Evolutionary conservation across 257 asterid species (phyloP).

Genomic region (Fraxinus quadrangulata): DNA sequence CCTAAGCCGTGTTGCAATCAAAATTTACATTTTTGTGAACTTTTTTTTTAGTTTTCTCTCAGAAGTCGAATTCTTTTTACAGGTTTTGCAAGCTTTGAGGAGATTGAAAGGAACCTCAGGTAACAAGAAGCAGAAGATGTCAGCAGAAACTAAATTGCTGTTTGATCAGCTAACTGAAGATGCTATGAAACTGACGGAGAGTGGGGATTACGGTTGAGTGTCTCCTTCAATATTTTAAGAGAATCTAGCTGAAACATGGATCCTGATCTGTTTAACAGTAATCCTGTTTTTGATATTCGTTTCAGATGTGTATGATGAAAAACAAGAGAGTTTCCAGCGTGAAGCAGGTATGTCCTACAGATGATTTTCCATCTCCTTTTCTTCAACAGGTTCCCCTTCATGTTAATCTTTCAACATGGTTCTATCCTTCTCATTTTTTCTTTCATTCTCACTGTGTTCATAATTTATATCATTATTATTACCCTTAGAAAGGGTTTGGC

Average conservation of each 20-base stretch:
- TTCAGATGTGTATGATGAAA: slow-evolving; percentile 88
- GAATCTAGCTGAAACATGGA: slow-evolving; percentile 13
- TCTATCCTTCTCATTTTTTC: slow-evolving; percentile 1
- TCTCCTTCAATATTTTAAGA: slow-evolving; percentile 16
- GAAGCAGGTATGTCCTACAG: slow-evolving; percentile 76
- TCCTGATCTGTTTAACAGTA: slow-evolving; percentile 10
- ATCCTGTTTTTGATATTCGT: slow-evolving; percentile 14
- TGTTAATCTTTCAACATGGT: background rate
- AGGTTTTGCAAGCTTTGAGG: slow-evolving; percentile 91
- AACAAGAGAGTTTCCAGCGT: slow-evolving; percentile 76
- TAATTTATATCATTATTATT: background rate
- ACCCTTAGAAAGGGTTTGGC: no score
- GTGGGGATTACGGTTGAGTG: slow-evolving; percentile 86
- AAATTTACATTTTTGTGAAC: slow-evolving; percentile 4
- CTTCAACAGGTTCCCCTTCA: slow-evolving; percentile 9
- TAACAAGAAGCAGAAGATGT: slow-evolving; percentile 84
- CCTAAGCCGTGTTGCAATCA: slow-evolving; percentile 8
- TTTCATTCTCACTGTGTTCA: slow-evolving; percentile 5
- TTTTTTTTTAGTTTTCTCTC: slow-evolving; percentile 1
- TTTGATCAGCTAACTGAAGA: slow-evolving; percentile 97
- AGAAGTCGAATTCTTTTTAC: slow-evolving; percentile 20
- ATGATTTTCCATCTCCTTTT: slow-evolving; percentile 9
- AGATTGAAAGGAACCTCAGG: slow-evolving; percentile 82
- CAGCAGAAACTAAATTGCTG: slow-evolving; percentile 64
- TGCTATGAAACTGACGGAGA: slow-evolving; percentile 87